Conservation (phyloP, 345 rosid species). For the Melaleuca quinquenervia region DNA sequence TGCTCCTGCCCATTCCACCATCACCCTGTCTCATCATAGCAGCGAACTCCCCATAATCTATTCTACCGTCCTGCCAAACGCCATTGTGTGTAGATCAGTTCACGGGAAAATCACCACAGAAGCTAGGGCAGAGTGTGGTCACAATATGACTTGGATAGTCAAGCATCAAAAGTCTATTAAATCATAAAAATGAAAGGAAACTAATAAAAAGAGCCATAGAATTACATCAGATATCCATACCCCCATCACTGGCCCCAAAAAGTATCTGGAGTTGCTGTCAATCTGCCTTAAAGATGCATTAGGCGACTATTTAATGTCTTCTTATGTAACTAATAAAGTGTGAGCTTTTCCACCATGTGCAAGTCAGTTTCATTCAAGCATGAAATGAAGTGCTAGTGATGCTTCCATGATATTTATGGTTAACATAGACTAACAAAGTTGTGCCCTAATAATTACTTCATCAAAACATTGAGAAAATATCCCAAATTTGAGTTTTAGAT, state of each 20-base stretch:
- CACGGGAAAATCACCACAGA: neutral
- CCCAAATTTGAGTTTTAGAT: neutral
- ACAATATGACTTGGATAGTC: neutral
- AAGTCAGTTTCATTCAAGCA: neutral
- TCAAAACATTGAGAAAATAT: neutral
- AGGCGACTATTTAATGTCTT: neutral
- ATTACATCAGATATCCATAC: neutral
- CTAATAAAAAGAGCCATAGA: neutral
- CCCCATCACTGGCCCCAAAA: neutral
- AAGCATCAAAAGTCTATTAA: neutral
- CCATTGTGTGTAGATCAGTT: neutral
- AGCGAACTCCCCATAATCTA: conserved; percentile 75
- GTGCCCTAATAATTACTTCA: neutral
- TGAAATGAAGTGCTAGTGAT: neutral
- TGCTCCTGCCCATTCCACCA: conserved; percentile 50
- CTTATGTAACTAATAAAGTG: neutral
- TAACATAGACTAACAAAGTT: neutral
- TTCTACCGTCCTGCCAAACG: conserved; percentile 67
- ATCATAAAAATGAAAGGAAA: neutral
- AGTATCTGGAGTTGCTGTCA: neutral
- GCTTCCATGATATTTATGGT: neutral
- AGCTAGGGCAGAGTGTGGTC: neutral
- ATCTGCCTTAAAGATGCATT: neutral
- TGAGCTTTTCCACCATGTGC: neutral
- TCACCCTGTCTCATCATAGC: conserved; percentile 86